Percentiles rank a stretch among this genome's conserved stretches.
These are phyloP conservation scores for Serendipita sp. DNA, from an alignment of 768 basidiomycete species.

Conservation along the genomic window DNA sequence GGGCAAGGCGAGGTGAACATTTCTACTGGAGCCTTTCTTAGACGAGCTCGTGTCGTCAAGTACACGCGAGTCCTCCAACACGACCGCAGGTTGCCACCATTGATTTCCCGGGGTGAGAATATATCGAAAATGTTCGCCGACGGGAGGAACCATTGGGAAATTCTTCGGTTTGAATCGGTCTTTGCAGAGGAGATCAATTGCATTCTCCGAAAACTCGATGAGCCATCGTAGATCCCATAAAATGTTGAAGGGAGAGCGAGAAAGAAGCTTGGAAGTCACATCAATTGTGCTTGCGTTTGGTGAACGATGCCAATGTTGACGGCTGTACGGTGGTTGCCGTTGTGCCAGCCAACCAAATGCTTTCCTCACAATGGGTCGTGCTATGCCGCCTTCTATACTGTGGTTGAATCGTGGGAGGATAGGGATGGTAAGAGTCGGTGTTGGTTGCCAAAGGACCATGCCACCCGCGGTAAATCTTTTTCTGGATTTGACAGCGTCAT, in stretches of 20 bases:
- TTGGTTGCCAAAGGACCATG: neutral
- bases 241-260: neutral
- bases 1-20: no score
- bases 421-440: neutral
- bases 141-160: neutral
- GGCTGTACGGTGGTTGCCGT: neutral
- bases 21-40: no score
- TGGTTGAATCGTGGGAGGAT: neutral
- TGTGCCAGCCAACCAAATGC: neutral
- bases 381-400: neutral
- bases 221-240: neutral
- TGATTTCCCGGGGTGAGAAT: neutral
- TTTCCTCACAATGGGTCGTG: neutral
- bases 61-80: no score
- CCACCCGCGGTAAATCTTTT: neutral
- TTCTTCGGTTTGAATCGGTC: neutral
- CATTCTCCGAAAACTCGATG: neutral
- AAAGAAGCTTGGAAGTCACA: neutral
- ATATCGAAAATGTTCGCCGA: neutral
- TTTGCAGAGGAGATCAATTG: neutral
- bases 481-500: neutral
- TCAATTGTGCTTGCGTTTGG: neutral
- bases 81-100: neutral
- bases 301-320: no score
- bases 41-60: no score